Evolutionary conservation across 2,329 filamentous ascomycete genomes (phyloP), one percentile per base, ranked within the genome.

Genomic region (Exophiala sp.): DNA sequence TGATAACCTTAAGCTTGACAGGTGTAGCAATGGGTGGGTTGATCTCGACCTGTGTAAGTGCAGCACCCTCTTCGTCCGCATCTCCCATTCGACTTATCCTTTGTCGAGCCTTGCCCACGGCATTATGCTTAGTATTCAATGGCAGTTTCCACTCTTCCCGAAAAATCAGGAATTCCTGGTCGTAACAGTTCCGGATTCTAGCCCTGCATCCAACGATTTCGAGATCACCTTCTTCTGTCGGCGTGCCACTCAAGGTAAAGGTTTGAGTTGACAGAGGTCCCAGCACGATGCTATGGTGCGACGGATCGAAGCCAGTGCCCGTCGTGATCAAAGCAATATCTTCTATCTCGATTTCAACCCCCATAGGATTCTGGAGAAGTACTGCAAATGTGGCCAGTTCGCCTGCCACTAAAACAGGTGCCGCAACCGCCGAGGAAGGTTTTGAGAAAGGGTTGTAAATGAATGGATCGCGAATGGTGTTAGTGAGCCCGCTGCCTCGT

Each of bases 371-470:
- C 64, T 97, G 93, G 14, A 98, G 73, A 1, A 86, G 89, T 23
- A 97, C 77, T 59, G 80, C 79, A 67, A 96, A 95, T 2, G 78
- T 81, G 1, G 86, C 83, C 50, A 79, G 70, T 66, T 97, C 90
- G 13, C 82, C 83, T 3, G 87, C 82, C 16, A 97, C 86, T 23
- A 96, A 73, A 1, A 88, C 78, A 50, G 77, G 77, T 51, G 89
- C 82, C 10, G 78, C 72, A 1, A 75, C 73, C 19, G 66, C 70
- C 14, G 72, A 72, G 19, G 77, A 76, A 44, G 83, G 76, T 66
- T 89, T 88, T 16, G 89, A 70, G 62, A 96, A 97, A 0, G 93
- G 88, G 62, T 96, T 96, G 65, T 97, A 95, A 50, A 98, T 86
- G 60, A 98, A 95, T 0, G 93, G 93, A 54, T 93, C 88, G 56